Conservation (phyloP, 2,329 filamentous ascomycete species). For the Beauveria australis region DNA sequence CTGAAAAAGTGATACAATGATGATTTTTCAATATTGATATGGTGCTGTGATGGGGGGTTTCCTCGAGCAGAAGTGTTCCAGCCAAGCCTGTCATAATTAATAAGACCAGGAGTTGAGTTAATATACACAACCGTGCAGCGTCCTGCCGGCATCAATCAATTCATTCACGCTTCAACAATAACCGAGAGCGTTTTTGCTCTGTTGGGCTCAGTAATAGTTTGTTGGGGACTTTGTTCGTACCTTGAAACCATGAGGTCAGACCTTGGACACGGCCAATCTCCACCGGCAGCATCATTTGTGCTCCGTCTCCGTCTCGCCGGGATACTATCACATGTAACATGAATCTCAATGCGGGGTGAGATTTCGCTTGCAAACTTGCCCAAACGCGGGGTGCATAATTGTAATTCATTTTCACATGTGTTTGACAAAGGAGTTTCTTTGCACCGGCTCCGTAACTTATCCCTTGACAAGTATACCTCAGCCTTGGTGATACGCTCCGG, state of each 20-base stretch:
- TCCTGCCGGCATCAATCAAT: not conserved
- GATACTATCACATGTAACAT: not conserved
- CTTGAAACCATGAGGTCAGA: not conserved
- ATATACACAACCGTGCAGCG: not conserved
- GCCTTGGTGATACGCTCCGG: too few species aligned
- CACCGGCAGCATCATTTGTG: not conserved
- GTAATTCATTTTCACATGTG: too few species aligned
- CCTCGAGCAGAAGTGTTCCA: not conserved
- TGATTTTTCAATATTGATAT: not conserved
- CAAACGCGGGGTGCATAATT: too few species aligned
- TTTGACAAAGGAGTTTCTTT: too few species aligned
- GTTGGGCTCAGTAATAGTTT: not conserved
- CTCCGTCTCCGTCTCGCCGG: not conserved
- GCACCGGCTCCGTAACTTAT: too few species aligned
- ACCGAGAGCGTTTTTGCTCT: not conserved
- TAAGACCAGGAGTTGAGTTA: not conserved
- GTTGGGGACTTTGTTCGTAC: not conserved
- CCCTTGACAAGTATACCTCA: too few species aligned
- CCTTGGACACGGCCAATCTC: not conserved
- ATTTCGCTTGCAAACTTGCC: not conserved
- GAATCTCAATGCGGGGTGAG: not conserved
- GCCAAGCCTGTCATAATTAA: not conserved
- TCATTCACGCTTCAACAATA: not conserved
- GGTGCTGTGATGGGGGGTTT: not conserved
- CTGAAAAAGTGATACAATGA: not conserved